Percentiles rank a stretch among this genome's conserved stretches.
These are phyloP conservation scores for Phytopythium mirpurense DNA, from an alignment of 352 stramenopile genomes.

Conservation along the genomic window DNA sequence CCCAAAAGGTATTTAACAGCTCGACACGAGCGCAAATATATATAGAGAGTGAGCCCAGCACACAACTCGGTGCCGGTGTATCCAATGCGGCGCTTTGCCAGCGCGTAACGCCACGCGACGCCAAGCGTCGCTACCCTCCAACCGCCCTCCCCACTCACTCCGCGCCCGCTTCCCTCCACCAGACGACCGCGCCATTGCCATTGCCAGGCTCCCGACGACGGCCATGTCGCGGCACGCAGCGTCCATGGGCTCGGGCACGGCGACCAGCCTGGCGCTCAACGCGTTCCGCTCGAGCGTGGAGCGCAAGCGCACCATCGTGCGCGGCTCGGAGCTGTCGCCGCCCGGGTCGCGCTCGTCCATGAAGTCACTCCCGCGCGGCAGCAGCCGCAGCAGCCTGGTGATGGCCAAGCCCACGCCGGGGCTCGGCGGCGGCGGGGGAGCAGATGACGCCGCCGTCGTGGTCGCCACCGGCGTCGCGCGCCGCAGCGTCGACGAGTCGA, in stretches of 20 bases:
- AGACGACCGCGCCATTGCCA: no score
- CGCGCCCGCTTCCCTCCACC: no score
- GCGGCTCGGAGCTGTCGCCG: conserved; percentile 10
- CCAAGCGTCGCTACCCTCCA: not conserved
- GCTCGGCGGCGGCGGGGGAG: not conserved
- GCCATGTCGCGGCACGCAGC: not conserved
- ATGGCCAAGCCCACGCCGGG: not conserved
- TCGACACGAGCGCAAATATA: not conserved
- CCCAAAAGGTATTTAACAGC: conserved; percentile 1
- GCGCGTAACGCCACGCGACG: not conserved
- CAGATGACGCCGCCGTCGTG: not conserved
- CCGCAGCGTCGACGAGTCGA: not conserved
- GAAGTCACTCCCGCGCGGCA: conserved; percentile 1
- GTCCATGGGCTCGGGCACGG: conserved; percentile 14
- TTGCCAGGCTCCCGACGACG: no score
- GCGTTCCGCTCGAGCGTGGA: conserved; percentile 31
- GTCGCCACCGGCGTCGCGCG: not conserved
- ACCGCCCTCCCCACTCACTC: no score
- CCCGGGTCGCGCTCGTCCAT: conserved; percentile 8
- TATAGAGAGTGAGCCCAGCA: not conserved
- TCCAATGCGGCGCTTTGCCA: no score
- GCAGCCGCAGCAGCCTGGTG: not conserved
- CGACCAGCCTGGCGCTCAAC: conserved; percentile 29
- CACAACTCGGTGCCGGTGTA: no score
- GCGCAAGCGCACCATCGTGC: conserved; percentile 22